Evolutionary conservation across 768 basidiomycete genomes (phyloP).

Genomic region (Stropharia rugosoannulata): DNA sequence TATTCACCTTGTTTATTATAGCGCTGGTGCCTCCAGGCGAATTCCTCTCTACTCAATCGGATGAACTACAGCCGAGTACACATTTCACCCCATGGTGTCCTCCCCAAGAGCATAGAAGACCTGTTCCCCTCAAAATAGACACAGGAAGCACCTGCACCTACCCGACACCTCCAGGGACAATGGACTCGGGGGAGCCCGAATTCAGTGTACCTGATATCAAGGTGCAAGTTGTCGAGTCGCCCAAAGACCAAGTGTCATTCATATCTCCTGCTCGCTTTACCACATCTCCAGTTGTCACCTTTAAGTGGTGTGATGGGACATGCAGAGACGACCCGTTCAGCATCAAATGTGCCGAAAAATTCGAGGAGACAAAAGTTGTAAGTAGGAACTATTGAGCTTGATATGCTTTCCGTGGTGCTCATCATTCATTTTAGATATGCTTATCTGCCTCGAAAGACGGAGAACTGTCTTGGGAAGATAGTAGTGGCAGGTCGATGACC

Average conservation of each 20-base stretch:
- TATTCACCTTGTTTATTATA: too few species aligned
- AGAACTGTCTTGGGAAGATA: slow-evolving; percentile 34
- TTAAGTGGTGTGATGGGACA: slow-evolving; percentile 8
- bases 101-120: too few species aligned
- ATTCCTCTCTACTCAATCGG: too few species aligned
- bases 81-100: too few species aligned
- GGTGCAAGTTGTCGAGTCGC: neutral
- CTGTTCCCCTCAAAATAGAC: too few species aligned
- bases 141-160: too few species aligned
- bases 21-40: too few species aligned
- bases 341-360: neutral
- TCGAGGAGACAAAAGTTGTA: slow-evolving; percentile 2
- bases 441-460: slow-evolving; percentile 36
- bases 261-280: neutral
- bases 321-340: slow-evolving; percentile 7
- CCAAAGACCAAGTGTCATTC: neutral
- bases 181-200: too few species aligned
- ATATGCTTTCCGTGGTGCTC: neutral
- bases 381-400: neutral
- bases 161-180: too few species aligned
- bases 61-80: too few species aligned
- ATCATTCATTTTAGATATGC: slow-evolving; percentile 24
- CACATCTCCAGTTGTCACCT: slow-evolving; percentile 6
- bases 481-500: slow-evolving; percentile 34
- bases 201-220: neutral